Evolutionary conservation across 371 early-diverging fungal genomes (phyloP), one percentile per base, ranked within the genome.

Genomic region (Haplosporangium sp.): DNA sequence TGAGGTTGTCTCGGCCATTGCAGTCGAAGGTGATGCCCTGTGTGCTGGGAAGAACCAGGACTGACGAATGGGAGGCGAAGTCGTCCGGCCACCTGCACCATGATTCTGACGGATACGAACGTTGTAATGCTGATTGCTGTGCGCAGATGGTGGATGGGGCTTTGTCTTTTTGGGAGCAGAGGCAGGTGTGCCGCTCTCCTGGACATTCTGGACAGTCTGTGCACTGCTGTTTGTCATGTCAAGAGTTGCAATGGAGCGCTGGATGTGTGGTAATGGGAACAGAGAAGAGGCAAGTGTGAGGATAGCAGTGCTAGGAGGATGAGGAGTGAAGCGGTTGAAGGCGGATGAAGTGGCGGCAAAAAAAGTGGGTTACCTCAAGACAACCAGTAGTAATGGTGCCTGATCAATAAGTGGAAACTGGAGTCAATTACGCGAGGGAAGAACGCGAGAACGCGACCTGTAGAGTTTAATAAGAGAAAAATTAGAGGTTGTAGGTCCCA

Each of bases 11-110:
- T 79, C 80, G 13, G 80, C 69, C 16, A 51, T 11, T 3, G 73
- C 69, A 10, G 80, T 79, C 5, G 80, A 79, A 14, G 80, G 73
- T 0, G 80, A 73, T 0, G 80, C 80, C 48, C 80, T 55, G 48
- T 73, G 51, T 20, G 65, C 59, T 20, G 80, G 73, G 62, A 79
- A 64, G 56, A 79, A 55, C 80, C 80, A 79, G 5, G 80, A 79
- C 54, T 79, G 80, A 10, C 80, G 80, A n/a, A 79, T 63, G 20
- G 73, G 68, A 10, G 80, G 73, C 55, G 59, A 66, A 41, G 38
- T 37, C 16, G 72, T 53, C n/a, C 56, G 55, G n/a, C 58, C 60
- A 36, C 48, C 45, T 14, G 63, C 62, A 6, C 46, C 59, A 1
- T 61, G 59, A 11, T 50, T 53, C 43, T 69, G 72, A 2, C 69